Percentiles rank a stretch among this genome's conserved stretches.
phyloP scores from a whole-genome alignment of 2,329 filamentous ascomycete species.

The Phialophora macrospora region DNA sequence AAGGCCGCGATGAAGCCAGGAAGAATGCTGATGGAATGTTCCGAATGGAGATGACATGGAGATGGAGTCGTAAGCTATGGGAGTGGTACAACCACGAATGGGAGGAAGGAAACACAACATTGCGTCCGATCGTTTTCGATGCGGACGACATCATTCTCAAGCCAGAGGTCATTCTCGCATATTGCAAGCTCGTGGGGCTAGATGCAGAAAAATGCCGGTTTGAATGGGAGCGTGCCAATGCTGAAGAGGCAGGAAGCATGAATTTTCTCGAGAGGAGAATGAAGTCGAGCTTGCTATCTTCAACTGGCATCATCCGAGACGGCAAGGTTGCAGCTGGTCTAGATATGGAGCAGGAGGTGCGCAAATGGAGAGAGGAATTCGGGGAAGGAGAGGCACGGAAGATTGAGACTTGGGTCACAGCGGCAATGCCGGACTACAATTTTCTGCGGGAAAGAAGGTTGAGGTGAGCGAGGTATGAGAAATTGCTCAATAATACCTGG shows the following conservation, averaged over 20 bases:
- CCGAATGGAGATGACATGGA: constrained; percentile 41
- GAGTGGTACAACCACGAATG: constrained; percentile 44
- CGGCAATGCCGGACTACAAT: constrained; percentile 50
- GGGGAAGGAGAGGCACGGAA: constrained; percentile 40
- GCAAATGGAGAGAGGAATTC: constrained; percentile 47
- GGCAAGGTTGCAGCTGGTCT: constrained; percentile 41
- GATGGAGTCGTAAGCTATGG: constrained; percentile 45
- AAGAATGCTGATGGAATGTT: constrained; percentile 34
- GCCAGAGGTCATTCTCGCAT: constrained; percentile 41
- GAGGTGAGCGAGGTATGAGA: not conserved
- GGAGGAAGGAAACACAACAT: not conserved
- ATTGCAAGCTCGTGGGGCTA: constrained; percentile 43
- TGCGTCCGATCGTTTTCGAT: constrained; percentile 44
- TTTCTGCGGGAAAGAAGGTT: constrained; percentile 42
- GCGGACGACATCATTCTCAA: constrained; percentile 48
- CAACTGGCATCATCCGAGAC: constrained; percentile 44
- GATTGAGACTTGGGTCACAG: constrained; percentile 41
- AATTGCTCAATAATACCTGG: not conserved
- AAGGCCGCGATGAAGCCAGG: constrained; percentile 26
- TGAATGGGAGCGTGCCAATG: constrained; percentile 41
- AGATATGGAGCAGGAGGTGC: constrained; percentile 44
- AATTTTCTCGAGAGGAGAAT: constrained; percentile 33
- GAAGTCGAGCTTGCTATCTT: constrained; percentile 43
- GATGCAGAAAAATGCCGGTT: constrained; percentile 43
- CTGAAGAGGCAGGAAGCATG: constrained; percentile 27